A percentile compares a stretch with the other conserved stretches of the same genome.
Evolutionary conservation across 2,329 filamentous ascomycete genomes (phyloP).

Genomic region (Aspergillus ochraceus): DNA sequence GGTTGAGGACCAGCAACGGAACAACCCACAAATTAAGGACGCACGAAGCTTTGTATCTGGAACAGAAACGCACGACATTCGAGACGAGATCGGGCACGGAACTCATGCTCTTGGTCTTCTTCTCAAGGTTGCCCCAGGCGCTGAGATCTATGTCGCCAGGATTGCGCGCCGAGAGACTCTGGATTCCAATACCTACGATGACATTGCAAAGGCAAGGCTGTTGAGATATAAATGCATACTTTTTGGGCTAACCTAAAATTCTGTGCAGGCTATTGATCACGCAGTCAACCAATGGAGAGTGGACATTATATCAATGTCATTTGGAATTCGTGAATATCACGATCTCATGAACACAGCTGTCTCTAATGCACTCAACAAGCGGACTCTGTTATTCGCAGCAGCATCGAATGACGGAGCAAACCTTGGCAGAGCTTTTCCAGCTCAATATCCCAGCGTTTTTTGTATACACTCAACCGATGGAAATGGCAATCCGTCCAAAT

Average conservation of each 20-base stretch:
- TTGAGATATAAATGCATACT: background rate
- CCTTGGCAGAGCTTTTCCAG: conserved; percentile 14
- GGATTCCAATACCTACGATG: conserved; percentile 17
- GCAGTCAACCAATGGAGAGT: conserved; percentile 14
- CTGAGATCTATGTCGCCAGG: conserved; percentile 32
- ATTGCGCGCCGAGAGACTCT: conserved; percentile 14
- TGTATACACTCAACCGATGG: conserved; percentile 16
- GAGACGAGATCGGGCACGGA: conserved; percentile 24
- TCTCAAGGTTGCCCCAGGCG: conserved; percentile 26
- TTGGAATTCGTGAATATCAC: conserved; percentile 14
- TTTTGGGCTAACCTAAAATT: conserved; percentile 3
- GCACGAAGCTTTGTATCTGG: conserved; percentile 22
- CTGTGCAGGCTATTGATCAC: conserved; percentile 12
- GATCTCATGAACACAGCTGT: conserved; percentile 10
- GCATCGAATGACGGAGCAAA: conserved; percentile 16
- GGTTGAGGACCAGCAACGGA: conserved; percentile 13
- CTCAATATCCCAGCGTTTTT: conserved; percentile 14
- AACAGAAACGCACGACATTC: conserved; percentile 17
- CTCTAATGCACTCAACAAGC: conserved; percentile 10
- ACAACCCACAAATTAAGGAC: conserved; percentile 22
- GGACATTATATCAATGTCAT: conserved; percentile 18
- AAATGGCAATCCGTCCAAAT: conserved; percentile 12
- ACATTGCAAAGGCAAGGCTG: conserved; percentile 19
- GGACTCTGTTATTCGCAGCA: conserved; percentile 12
- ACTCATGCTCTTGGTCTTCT: conserved; percentile 31